These are phyloP conservation scores for Aspergillus ustus DNA, from an alignment of 2,329 filamentous ascomycete species.

Conservation along the genomic window DNA sequence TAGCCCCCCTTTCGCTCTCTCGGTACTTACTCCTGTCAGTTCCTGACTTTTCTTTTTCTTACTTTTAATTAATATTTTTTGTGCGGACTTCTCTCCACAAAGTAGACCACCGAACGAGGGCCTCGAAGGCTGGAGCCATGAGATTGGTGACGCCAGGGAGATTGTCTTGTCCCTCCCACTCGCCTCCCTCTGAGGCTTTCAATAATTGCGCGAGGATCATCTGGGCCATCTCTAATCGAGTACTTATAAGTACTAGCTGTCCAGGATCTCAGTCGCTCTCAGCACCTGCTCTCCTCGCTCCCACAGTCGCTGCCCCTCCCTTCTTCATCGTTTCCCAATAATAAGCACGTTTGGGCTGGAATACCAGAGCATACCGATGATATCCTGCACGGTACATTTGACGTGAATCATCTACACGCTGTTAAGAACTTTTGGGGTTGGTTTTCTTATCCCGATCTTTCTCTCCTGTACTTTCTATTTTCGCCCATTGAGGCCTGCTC, in stretches of 20 bases:
- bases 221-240: not conserved
- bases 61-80: conserved; percentile 7
- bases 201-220: conserved; percentile 20
- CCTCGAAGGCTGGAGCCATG: not conserved
- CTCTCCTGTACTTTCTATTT: not conserved
- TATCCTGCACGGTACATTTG: conserved; percentile 11
- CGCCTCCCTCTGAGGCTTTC: conserved; percentile 17
- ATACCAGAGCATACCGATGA: conserved; percentile 8
- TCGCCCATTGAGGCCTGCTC: not conserved
- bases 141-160: conserved; percentile 7
- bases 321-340: conserved; percentile 10
- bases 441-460: not conserved
- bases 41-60: conserved; percentile 9
- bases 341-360: conserved; percentile 19
- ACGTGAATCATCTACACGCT: conserved; percentile 6
- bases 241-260: conserved; percentile 21
- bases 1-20: not conserved
- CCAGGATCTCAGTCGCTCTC: conserved; percentile 11
- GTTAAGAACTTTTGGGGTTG: not conserved
- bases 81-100: conserved; percentile 2
- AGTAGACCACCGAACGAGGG: not conserved
- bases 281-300: conserved; percentile 10
- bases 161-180: conserved; percentile 11
- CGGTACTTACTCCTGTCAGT: not conserved
- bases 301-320: conserved; percentile 15